Percentiles rank a stretch among this genome's conserved stretches.
Evolutionary conservation across 2,329 filamentous ascomycete species (phyloP).

Genomic region (Dactylellina sp.): DNA sequence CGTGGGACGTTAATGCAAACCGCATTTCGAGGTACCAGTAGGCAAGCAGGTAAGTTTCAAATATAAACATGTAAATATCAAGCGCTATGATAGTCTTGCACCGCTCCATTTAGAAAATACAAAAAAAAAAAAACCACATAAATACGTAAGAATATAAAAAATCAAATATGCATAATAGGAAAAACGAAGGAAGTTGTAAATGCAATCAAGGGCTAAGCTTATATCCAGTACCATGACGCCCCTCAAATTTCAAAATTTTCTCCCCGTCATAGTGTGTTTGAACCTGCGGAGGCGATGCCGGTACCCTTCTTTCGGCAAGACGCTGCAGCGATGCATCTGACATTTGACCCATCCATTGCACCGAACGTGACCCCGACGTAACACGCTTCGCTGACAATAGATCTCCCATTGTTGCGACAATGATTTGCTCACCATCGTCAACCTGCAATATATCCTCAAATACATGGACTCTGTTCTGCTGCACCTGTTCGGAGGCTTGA

Average conservation of each 20-base stretch:
- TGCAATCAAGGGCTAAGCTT: constrained; percentile 40
- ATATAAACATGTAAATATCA: too few relatives aligned
- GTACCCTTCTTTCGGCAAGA: constrained; percentile 28
- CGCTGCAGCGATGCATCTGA: constrained; percentile 62
- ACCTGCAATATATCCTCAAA: constrained; percentile 61
- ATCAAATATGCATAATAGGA: too few relatives aligned
- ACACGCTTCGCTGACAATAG: constrained; percentile 62
- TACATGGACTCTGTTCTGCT: constrained; percentile 60
- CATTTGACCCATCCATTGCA: constrained; percentile 58
- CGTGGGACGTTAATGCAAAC: too few relatives aligned
- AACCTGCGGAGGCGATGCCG: constrained; percentile 34
- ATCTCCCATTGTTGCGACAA: constrained; percentile 62
- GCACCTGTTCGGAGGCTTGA: constrained; percentile 60
- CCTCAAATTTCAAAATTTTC: constrained; percentile 20
- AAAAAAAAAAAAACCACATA: too few relatives aligned
- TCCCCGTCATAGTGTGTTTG: constrained; percentile 1
- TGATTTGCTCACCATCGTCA: constrained; percentile 61
- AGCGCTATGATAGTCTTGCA: too few relatives aligned
- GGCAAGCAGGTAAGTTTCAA: too few relatives aligned
- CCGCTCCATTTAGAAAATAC: too few relatives aligned
- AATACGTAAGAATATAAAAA: too few relatives aligned
- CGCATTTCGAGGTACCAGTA: too few relatives aligned
- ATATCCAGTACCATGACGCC: constrained; percentile 38
- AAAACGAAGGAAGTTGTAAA: too few relatives aligned
- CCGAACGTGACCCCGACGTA: constrained; percentile 58